Conservation (phyloP, 148 eudicot genomes). For the Simmondsia chinensis region DNA sequence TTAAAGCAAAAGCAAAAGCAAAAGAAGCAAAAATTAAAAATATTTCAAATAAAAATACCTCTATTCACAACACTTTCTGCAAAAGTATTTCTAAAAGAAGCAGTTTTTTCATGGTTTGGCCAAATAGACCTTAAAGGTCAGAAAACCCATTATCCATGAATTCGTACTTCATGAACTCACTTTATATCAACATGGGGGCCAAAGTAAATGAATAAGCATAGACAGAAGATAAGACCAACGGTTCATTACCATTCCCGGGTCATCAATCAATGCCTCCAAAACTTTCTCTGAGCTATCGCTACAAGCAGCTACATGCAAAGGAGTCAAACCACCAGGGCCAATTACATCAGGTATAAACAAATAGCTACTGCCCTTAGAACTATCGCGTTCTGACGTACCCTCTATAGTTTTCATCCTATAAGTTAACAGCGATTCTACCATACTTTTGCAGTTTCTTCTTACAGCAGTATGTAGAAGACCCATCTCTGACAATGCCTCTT, state of each 20-base stretch:
- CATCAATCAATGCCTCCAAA: constrained; percentile 83
- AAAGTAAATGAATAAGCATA: no score
- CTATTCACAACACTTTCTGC: no score
- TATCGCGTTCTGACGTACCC: constrained; percentile 9
- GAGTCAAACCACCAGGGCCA: constrained; percentile 86
- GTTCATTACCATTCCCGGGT: constrained; percentile 69
- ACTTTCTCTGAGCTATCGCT: constrained; percentile 50
- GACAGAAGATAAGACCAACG: no score
- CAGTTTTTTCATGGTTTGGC: no score
- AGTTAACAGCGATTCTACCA: constrained; percentile 63
- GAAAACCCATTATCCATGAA: no score
- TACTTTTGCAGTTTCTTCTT: constrained; percentile 45
- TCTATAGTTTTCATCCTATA: constrained; percentile 26
- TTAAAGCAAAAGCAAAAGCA: no score
- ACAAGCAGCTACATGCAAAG: constrained; percentile 85
- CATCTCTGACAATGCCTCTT: constrained; percentile 43
- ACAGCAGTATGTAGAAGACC: constrained; percentile 83
- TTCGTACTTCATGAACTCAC: no score
- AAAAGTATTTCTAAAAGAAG: no score
- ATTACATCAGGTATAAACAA: constrained; percentile 68
- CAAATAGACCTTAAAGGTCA: no score
- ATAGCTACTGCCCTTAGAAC: constrained; percentile 8
- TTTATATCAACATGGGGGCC: no score
- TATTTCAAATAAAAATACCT: no score
- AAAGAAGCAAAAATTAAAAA: no score